Percentiles rank a stretch among this genome's conserved stretches.
phyloP scores from a whole-genome alignment of 192 early-diverging fungal genomes.

The Linnemannia schmuckeri region DNA sequence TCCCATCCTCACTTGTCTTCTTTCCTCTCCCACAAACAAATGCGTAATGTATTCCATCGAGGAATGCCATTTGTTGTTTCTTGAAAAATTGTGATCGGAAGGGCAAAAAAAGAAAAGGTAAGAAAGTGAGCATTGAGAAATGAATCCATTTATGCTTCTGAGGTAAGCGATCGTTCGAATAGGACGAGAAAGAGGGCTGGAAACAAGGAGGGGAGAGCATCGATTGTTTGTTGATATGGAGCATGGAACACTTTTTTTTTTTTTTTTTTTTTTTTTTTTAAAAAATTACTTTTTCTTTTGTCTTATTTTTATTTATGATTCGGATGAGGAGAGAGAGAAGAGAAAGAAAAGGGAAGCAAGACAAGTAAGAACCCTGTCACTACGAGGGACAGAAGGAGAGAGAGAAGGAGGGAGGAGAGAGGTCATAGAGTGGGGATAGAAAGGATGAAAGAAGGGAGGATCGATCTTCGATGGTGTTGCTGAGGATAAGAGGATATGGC shows the following conservation, averaged over 20 bases:
- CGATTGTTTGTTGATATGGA: not conserved
- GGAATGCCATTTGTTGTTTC: not conserved
- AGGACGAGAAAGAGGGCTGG: no score
- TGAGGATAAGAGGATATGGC: not conserved
- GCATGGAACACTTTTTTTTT: not conserved
- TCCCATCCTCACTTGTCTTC: not conserved
- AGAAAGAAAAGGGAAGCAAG: not conserved
- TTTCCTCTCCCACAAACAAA: not conserved
- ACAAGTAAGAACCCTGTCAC: not conserved
- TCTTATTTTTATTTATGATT: not conserved
- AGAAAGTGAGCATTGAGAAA: not conserved
- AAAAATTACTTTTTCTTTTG: not conserved
- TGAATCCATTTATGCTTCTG: constrained; percentile 1
- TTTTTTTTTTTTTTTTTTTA: no score
- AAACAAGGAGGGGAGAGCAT: not conserved
- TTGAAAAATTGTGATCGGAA: not conserved
- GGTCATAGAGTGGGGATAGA: not conserved
- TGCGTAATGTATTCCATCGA: not conserved
- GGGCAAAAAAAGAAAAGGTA: not conserved
- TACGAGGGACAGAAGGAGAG: not conserved
- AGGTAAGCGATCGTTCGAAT: not conserved
- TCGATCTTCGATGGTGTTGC: constrained; percentile 5
- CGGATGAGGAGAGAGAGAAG: not conserved
- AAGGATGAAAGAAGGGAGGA: not conserved
- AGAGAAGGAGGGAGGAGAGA: not conserved